These are phyloP conservation scores for Piper betle DNA, from an alignment of 164 flowering plant genomes.

Conservation along the genomic window DNA sequence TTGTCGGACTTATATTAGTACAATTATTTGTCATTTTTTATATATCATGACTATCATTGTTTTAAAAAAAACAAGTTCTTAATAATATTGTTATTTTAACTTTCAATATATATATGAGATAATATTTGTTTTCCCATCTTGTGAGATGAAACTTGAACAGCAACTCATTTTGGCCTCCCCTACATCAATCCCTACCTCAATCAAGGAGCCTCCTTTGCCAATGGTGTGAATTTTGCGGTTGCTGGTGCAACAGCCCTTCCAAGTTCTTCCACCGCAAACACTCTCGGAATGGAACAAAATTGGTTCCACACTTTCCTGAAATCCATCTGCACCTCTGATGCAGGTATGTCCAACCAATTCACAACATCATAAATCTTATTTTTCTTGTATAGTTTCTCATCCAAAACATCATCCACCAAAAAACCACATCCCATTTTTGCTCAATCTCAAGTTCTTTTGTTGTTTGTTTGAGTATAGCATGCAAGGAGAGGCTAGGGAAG, in stretches of 20 bases:
- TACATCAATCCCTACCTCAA: background rate
- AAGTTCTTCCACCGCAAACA: background rate
- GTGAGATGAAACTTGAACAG: background rate
- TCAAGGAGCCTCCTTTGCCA: background rate
- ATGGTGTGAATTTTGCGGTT: conserved; percentile 28
- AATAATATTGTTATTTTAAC: no score
- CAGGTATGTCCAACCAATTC: background rate
- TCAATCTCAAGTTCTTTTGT: background rate
- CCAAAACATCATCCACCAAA: background rate
- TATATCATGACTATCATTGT: no score
- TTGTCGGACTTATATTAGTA: no score
- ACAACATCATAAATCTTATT: no score
- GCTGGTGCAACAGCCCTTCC: conserved; percentile 19
- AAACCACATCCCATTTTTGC: background rate
- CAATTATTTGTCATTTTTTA: no score
- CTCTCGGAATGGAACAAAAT: background rate
- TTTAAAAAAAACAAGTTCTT: no score
- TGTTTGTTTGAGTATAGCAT: background rate
- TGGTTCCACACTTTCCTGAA: background rate
- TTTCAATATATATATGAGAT: no score
- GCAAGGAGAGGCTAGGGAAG: background rate
- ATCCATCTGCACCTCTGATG: background rate
- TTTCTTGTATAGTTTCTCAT: no score
- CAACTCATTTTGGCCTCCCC: background rate
- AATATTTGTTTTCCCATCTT: background rate